Conservation (phyloP, 352 stramenopile species). For the Thraustochytrium aureum region DNA sequence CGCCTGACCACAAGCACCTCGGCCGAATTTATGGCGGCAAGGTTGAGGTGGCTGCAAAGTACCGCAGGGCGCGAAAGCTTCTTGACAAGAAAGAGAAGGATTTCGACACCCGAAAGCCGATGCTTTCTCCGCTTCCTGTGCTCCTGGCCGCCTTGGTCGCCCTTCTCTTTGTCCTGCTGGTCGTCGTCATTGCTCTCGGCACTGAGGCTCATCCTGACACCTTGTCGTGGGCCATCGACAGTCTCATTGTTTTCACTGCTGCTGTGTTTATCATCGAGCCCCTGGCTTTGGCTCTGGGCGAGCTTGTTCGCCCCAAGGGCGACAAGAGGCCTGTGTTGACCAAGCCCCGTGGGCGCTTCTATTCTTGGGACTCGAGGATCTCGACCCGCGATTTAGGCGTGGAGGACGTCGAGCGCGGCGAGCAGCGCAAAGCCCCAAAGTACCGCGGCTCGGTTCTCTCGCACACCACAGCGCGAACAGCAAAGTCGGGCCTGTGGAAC, state of each 20-base stretch:
- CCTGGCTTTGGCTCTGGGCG: neutral
- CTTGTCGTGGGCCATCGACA: conserved; percentile 10
- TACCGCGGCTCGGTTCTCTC: neutral
- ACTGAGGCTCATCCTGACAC: neutral
- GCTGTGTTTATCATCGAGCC: conserved; percentile 17
- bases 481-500: too few species aligned
- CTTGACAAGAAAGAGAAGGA: conserved; percentile 10
- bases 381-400: conserved; percentile 18
- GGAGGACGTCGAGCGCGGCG: neutral
- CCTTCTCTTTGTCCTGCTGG: neutral
- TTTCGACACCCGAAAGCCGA: neutral
- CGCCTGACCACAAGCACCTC: neutral
- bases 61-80: neutral
- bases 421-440: neutral
- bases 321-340: neutral
- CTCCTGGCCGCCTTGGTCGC: neutral
- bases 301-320: neutral
- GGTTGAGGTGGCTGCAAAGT: neutral
- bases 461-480: neutral
- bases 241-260: neutral
- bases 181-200: neutral
- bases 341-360: neutral
- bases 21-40: conserved; percentile 39
- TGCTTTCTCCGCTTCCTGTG: neutral
- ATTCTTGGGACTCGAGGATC: conserved; percentile 38